Conservation (phyloP, 2,329 filamentous ascomycete genomes). For the Aspergillus intermedius region DNA sequence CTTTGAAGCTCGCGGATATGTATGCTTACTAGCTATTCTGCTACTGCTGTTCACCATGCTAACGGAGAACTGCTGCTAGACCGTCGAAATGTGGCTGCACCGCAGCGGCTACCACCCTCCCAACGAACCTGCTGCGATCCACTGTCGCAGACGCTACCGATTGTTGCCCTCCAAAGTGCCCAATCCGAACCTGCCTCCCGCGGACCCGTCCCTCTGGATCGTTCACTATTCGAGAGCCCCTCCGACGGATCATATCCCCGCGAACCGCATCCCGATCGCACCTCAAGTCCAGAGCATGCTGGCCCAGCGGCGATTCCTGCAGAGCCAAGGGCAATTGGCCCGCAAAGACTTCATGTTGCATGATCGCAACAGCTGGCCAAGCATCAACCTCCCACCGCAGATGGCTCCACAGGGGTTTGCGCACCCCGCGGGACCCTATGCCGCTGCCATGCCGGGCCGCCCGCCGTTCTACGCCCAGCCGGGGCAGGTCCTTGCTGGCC, state of each 20-base stretch:
- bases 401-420: constrained; percentile 48
- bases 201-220: constrained; percentile 81
- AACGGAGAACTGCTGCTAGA: constrained; percentile 47
- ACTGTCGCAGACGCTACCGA: constrained; percentile 79
- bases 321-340: constrained; percentile 71
- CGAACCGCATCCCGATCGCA: constrained; percentile 48
- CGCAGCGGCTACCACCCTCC: constrained; percentile 71
- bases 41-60: constrained; percentile 4
- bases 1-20: constrained; percentile 65
- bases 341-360: constrained; percentile 93
- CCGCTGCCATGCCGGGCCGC: constrained; percentile 29
- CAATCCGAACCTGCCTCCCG: constrained; percentile 60
- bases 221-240: constrained; percentile 81
- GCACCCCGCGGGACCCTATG: constrained; percentile 41
- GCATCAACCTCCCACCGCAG: constrained; percentile 61
- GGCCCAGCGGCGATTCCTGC: constrained; percentile 50
- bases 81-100: constrained; percentile 81
- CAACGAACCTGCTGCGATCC: constrained; percentile 64
- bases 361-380: constrained; percentile 84
- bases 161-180: constrained; percentile 66
- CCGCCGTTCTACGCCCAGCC: constrained; percentile 31
- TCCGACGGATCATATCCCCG: constrained; percentile 64
- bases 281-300: constrained; percentile 38
- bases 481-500: constrained; percentile 20
- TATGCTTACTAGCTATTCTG: constrained; percentile 32